Conservation (phyloP, 306 rosid species). For the Oxytropis ochrocephala region DNA sequence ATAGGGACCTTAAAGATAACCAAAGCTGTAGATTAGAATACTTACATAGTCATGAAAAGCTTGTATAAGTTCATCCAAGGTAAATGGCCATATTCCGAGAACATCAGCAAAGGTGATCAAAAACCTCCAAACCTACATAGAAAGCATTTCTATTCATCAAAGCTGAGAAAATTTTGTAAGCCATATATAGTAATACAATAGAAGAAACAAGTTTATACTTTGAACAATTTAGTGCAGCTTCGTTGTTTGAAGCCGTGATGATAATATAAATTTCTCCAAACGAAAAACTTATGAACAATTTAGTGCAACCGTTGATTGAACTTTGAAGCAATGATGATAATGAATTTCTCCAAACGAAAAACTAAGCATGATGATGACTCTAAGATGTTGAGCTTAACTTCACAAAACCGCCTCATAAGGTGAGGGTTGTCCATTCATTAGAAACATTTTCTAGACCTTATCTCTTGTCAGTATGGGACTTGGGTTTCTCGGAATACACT, state of each 20-base stretch:
- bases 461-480: no score
- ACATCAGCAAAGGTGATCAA: constrained; percentile 66
- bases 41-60: constrained; percentile 85
- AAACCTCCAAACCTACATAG: constrained; percentile 76
- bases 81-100: constrained; percentile 77
- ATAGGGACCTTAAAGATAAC: neutral
- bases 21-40: neutral
- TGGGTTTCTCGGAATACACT: no score
- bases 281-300: neutral
- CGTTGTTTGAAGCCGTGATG: neutral
- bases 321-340: no score
- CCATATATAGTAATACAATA: neutral
- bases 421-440: no score
- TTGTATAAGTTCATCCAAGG: constrained; percentile 80
- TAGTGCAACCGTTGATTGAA: no score
- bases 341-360: no score
- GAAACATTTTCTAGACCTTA: no score
- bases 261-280: neutral
- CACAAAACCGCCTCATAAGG: no score
- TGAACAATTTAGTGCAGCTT: neutral
- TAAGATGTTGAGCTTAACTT: no score
- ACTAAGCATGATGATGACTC: no score
- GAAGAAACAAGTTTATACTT: neutral
- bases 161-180: neutral
- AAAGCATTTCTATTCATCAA: constrained; percentile 11